Conservation (phyloP, 306 rosid species). For the Cicer yamashitae region DNA sequence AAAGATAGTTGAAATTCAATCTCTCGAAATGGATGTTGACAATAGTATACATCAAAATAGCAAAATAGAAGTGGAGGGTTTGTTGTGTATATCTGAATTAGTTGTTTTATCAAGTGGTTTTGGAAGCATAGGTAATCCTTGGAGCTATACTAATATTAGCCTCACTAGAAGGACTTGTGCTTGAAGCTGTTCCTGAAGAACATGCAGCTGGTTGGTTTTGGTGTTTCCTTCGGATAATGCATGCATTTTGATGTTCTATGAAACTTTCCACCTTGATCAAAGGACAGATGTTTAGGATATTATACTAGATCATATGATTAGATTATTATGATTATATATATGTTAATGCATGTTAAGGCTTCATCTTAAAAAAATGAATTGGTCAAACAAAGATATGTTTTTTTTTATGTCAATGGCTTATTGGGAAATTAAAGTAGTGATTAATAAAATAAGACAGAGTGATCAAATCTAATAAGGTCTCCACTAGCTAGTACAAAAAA, state of each 20-base stretch:
- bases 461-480: slow-evolving; percentile 37
- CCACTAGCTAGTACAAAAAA: background rate
- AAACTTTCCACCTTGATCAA: slow-evolving; percentile 87
- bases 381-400: slow-evolving; percentile 41
- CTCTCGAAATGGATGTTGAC: too few species aligned
- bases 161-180: slow-evolving; percentile 80
- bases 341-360: slow-evolving; percentile 12
- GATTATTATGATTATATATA: background rate
- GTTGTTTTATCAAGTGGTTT: slow-evolving; percentile 42
- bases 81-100: slow-evolving; percentile 39
- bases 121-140: slow-evolving; percentile 49
- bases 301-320: too few species aligned
- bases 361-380: slow-evolving; percentile 25
- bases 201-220: slow-evolving; percentile 57
- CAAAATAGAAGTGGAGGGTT: slow-evolving; percentile 36
- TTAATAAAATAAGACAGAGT: slow-evolving; percentile 32
- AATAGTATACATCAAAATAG: too few species aligned
- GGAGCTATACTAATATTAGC: slow-evolving; percentile 57
- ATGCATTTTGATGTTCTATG: slow-evolving; percentile 78
- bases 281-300: slow-evolving; percentile 13
- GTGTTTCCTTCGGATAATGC: slow-evolving; percentile 57
- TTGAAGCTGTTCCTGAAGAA: slow-evolving; percentile 80
- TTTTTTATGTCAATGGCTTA: slow-evolving; percentile 33
- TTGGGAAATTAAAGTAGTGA: slow-evolving; percentile 18
- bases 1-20: too few species aligned